phyloP scores from a whole-genome alignment of 129 eudicot species.

The Oenanthe sinensis region DNA sequence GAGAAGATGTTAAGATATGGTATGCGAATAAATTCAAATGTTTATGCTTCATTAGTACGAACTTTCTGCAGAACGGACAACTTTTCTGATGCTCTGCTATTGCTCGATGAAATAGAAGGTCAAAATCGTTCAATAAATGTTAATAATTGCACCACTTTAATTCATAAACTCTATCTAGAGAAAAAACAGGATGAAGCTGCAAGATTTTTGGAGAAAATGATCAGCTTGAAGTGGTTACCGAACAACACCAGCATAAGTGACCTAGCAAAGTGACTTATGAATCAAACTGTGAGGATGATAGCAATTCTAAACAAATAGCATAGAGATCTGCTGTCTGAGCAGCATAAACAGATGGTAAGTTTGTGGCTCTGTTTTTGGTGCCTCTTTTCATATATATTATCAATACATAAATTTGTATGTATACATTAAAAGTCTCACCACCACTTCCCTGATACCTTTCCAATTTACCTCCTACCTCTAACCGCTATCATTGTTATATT shows the following conservation, averaged over 20 bases:
- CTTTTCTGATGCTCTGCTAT: constrained; percentile 4
- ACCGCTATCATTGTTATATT: no score
- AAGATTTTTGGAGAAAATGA: constrained; percentile 11
- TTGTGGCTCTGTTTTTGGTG: neutral
- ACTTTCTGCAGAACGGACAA: constrained; percentile 10
- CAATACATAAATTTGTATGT: no score
- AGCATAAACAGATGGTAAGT: neutral
- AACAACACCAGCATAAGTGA: constrained; percentile 6
- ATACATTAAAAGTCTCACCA: no score
- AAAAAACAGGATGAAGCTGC: constrained; percentile 7
- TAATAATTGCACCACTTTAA: constrained; percentile 9
- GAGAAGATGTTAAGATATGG: constrained; percentile 4
- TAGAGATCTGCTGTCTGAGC: constrained; percentile 1
- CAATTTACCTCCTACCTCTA: no score
- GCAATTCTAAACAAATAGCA: constrained; percentile 5
- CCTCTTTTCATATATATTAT: no score
- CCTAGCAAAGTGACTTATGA: neutral
- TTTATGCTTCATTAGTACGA: constrained; percentile 5
- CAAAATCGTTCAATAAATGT: constrained; percentile 5
- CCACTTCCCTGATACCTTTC: no score
- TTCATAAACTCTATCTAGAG: constrained; percentile 3
- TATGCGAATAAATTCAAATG: constrained; percentile 8
- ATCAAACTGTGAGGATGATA: constrained; percentile 1
- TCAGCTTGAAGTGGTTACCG: constrained; percentile 7
- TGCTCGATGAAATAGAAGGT: constrained; percentile 11